Base-by-base conservation (phyloP, 2,329 filamentous ascomycete genomes). In the Lizonia empirigonia region DNA sequence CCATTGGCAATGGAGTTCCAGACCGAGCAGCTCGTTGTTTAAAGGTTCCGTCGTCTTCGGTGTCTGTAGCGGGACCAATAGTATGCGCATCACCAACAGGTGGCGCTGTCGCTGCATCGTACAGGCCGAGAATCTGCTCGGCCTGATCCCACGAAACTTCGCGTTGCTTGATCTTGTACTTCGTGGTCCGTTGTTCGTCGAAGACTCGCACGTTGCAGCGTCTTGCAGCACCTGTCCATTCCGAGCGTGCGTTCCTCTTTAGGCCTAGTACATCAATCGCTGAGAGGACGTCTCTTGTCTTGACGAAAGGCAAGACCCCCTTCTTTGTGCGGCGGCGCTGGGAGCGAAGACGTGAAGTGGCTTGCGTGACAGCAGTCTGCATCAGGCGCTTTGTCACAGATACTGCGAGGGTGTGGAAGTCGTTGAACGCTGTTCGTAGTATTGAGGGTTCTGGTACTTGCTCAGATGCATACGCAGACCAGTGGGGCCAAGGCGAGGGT, bases 341-440 rank as follows among this genome's bases (percentile, higher is more conserved):
- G 29, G 85, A 78, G 44, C 85, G 80, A 19, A 91, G 74, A 33
- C 90, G 81, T 2, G 88, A 87, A 68, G 83, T 81, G n/a, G 87
- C 83, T 50, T 90, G 82, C 62, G 87, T 88, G 0, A 94, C 74
- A 0, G 84, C 78, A 0, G 88, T 83, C 37, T 89, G 83, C 2
- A 94, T 77, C 1, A 96, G 74, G 10, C 89, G 81, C 51, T 83
- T 84, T 0, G 89, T 92, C 12, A 94, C 59, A 44, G 82, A 88
- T 1, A 88, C 69, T 0, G 82, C 78, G 2, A 96, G 72, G 7
- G 82, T 82, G 63, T 91, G 81, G 35, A 96, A 87, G 60, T 94
- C 90, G 5, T 83, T 80, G n/a, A 95, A 80, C 0, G 89, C 85
- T 1, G 89, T 91, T 6, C 85, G 82, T 59, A 88, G 85, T 18